Evolutionary conservation across 164 flowering plant genomes (phyloP), one percentile per base, ranked within the genome.

Genomic region (Chloranthus sessilifolius): DNA sequence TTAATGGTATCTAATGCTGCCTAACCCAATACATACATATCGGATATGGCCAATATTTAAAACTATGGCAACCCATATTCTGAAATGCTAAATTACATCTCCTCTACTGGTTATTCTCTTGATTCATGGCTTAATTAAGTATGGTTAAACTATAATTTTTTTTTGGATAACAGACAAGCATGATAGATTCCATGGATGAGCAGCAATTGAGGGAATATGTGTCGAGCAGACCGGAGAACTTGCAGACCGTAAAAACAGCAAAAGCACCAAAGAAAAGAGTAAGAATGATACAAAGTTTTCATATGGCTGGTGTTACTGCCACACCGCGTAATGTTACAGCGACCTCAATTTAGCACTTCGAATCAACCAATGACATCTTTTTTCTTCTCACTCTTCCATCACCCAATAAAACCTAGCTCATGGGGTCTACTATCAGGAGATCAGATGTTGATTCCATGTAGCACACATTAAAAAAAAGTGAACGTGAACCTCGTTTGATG

Each of bases 111-210:
- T n/a, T n/a, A n/a, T 7, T 41, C 23, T 8, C 22, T 23, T 36
- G 10, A n/a, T n/a, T 52, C 5, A 28, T 1, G 3, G 11, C 15
- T 16, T 3, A 6, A 6, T 16, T 30, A 15, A 15, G 27, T n/a
- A 9, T 11, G 8, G 12, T 22, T 10, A 2, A 7, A 14, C 15
- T 11, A 12, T 23, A 2, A 25, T 57, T 37, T 20, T 14, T 36
- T 37, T n/a, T 12, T n/a, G n/a, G 11, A 52, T 53, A 36, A 28
- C 52, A 73, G 77, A 65, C 69, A 20, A 53, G 42, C 24, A 36
- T 63, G 51, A 60, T 76, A 6, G 70, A 58, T 19, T 25, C 61
- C 26, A 73, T 76, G 81, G 61, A 58, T 27, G 81, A 70, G 20
- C 43, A 63, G 30, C 71, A 76, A 44, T 45, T 67, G 42, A 70